These are phyloP conservation scores for Ambrosiella beaveri DNA, from an alignment of 2,329 filamentous ascomycete genomes.

Conservation along the genomic window DNA sequence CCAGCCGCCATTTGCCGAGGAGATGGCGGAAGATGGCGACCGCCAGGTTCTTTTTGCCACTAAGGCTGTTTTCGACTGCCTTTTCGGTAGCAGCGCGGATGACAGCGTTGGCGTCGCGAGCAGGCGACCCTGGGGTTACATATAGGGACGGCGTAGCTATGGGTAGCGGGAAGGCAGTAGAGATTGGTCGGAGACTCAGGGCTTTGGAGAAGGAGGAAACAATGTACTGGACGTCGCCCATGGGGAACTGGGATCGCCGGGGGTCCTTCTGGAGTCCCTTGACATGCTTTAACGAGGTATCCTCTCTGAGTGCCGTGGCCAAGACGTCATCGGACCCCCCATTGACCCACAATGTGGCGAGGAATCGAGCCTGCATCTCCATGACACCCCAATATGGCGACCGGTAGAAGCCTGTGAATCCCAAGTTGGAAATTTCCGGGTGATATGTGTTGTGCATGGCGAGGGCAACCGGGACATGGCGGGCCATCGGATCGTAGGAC, in stretches of 20 bases:
- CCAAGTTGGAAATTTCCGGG: slow-evolving; percentile 42
- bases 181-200: slow-evolving; percentile 24
- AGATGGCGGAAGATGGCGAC: slow-evolving; percentile 53
- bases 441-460: slow-evolving; percentile 50
- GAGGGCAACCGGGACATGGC: slow-evolving; percentile 45
- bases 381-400: slow-evolving; percentile 76
- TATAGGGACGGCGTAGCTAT: slow-evolving; percentile 31
- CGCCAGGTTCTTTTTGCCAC: slow-evolving; percentile 36
- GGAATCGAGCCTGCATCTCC: slow-evolving; percentile 65
- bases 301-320: slow-evolving; percentile 18
- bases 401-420: slow-evolving; percentile 71
- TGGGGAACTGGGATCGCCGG: slow-evolving; percentile 54
- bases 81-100: slow-evolving; percentile 31
- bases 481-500: slow-evolving; percentile 35
- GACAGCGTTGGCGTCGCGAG: slow-evolving; percentile 22
- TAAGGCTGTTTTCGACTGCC: slow-evolving; percentile 26
- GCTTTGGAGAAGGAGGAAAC: slow-evolving; percentile 52
- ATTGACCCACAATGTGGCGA: slow-evolving; percentile 42
- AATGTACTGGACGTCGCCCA: slow-evolving; percentile 64
- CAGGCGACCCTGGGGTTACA: slow-evolving; percentile 23
- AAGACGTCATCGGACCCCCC: slow-evolving; percentile 3
- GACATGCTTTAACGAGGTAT: slow-evolving; percentile 29
- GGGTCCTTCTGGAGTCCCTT: slow-evolving; percentile 33
- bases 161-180: neutral
- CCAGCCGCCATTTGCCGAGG: slow-evolving; percentile 51